Evolutionary conservation across 192 early-diverging fungal species (phyloP), one percentile per base, ranked within the genome.

Genomic region (Entomortierella chlamydospora): DNA sequence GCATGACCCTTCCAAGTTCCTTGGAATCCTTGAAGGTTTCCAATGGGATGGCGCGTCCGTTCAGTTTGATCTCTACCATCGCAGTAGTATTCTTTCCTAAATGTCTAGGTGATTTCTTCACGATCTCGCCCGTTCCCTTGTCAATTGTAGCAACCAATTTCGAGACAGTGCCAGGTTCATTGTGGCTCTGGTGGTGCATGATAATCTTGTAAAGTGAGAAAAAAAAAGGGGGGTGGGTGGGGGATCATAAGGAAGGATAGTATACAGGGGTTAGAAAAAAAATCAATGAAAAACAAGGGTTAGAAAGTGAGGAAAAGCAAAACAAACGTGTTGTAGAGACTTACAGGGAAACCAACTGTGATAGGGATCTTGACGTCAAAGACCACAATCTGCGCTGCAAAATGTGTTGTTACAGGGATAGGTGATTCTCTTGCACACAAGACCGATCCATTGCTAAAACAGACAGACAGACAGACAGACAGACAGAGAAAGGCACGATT

Each of bases 311-410:
- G 42, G 34, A 13, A 4, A 17, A n/a, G n/a, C n/a, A n/a, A n/a
- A n/a, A n/a, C n/a, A n/a, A n/a, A n/a, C n/a, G n/a, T n/a, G n/a
- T n/a, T n/a, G n/a, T n/a, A n/a, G n/a, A n/a, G n/a, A 88, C 86
- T 84, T 83, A 94, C 89, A 7, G 93, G 92, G 55, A 92, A 95
- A 43, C 98, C 98, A 23, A 92, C 90, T 23, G 97, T 99, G 22
- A 99, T 91, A 3, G 98, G 98, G 31, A 95, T 90, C 37, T 87
- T 87, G 23, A 95, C 87, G 61, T 99, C 97, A 90, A 99, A 98
- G 31, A 96, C 94, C 20, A 98, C 92, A 45, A 99, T 92, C 73
- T 95, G 93, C 9, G 94, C 95, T 10, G 86, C 82, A 61, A 99
- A 93, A 31, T 88, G 78, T 23, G 84, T 86, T n/a, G 93, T 90